Evolutionary conservation across 768 basidiomycete species (phyloP), one percentile per base, ranked within the genome.

Genomic region (Lenzites betulinus): DNA sequence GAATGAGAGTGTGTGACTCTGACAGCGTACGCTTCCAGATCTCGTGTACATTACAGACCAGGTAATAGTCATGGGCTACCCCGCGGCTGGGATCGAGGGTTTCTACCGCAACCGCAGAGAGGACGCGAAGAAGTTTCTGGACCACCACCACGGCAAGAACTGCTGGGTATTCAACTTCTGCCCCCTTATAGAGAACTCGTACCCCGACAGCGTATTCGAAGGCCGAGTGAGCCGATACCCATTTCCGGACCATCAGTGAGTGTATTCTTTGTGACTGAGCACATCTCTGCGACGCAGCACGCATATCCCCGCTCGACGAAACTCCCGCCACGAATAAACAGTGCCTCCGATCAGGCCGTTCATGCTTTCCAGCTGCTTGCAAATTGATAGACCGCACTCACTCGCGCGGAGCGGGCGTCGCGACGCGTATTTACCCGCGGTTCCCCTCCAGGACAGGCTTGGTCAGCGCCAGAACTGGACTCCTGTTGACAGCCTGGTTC

Each of bases 131-230:
- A 81, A 79, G 41, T 93, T 95, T 71, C 78, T 94, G 6, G 85
- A 90, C 26, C 76, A 84, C 54, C 78, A 87, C 47, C 92, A 94
- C 67, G 83, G 84, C 5, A 80, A 85, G 67, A 86, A 92, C 67
- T 95, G 84, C 70, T 90, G 92, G 87, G 83, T 95, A 11, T 94
- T 92, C 80, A 95, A 96, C 71, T 86, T 95, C 60, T 95, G 93
- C 64, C 92, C 93, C 0, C 66, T 87, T 8, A 79, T 77, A 63
- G 93, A 95, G 73, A 95, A 95, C 69, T 81, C 85, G 7, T 96
- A 96, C 71, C 82, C 86, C 3, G 76, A 87, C 2, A 74, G 75
- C 47, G 74, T 87, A 38, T 95, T 95, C 69, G 81, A 82, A 13
- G 85, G 87, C 8, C 78, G 90, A 42, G 89, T 93, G 18, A 92